A percentile compares a stretch with the other conserved stretches of the same genome.
Evolutionary conservation across 305 asterid genomes (phyloP).

Genomic region (Solanum hybrid): DNA sequence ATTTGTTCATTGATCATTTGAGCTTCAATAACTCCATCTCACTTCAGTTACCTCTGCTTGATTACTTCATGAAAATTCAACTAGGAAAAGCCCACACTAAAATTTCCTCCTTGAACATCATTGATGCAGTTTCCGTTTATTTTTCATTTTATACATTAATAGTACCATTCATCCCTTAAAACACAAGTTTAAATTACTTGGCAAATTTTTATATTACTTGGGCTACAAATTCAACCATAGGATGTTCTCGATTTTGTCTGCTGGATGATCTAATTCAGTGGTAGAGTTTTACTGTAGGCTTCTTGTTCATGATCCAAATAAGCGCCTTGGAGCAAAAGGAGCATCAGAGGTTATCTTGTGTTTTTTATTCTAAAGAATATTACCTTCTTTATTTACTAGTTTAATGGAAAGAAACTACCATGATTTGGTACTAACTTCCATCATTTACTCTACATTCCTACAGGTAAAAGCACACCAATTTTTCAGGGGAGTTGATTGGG

Average conservation of each 20-base stretch:
- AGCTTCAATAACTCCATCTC: neutral
- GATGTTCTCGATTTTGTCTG: neutral
- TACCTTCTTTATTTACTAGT: neutral
- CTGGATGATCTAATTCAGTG: constrained; percentile 3
- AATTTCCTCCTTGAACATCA: neutral
- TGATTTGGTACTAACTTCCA: constrained; percentile 11
- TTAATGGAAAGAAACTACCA: constrained; percentile 8
- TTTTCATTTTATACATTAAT: neutral
- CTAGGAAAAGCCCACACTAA: neutral
- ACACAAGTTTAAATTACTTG: neutral
- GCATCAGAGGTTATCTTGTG: constrained; percentile 61
- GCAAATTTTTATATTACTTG: neutral
- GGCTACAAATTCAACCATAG: neutral
- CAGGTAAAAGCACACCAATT: constrained; percentile 86
- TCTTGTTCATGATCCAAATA: constrained; percentile 73
- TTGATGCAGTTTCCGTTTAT: neutral
- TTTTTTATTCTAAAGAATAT: constrained; percentile 4
- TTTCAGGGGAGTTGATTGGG: constrained; percentile 92
- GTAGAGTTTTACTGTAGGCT: constrained; percentile 37
- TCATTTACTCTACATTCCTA: constrained; percentile 14
- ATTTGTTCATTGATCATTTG: neutral
- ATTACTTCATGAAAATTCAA: neutral
- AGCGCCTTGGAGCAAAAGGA: constrained; percentile 83
- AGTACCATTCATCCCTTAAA: neutral
- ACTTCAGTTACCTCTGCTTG: neutral